Percentiles rank a stretch among this genome's conserved stretches.
Evolutionary conservation across 805 yeast species (phyloP).

Genomic region (Candida stauntonica): DNA sequence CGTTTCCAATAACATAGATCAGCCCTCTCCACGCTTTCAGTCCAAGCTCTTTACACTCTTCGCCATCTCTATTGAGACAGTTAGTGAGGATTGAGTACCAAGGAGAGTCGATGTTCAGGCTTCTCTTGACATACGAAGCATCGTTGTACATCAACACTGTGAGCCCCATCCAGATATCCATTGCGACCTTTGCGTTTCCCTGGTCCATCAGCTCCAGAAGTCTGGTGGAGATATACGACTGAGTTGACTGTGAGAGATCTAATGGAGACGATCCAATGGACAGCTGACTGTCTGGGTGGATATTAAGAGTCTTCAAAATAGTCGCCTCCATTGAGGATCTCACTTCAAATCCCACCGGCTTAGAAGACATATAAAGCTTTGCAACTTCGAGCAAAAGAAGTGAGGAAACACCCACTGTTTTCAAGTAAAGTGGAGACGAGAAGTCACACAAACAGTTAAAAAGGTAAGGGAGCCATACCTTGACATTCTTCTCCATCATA

Average conservation of each 20-base stretch:
- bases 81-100: constrained; percentile 8
- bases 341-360: constrained; percentile 19
- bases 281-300: constrained; percentile 5
- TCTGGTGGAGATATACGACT: constrained; percentile 8
- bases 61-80: constrained; percentile 1
- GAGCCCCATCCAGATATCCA: constrained; percentile 24
- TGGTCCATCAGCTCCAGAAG: constrained; percentile 3
- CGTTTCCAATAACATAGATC: constrained; percentile 8
- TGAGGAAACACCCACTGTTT: constrained; percentile 10
- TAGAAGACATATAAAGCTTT: constrained; percentile 18
- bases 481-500: constrained; percentile 27
- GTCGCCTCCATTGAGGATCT: constrained; percentile 3
- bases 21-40: constrained; percentile 18
- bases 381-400: constrained; percentile 16
- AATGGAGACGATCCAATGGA: constrained; percentile 14
- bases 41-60: constrained; percentile 7
- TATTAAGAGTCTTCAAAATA: constrained; percentile 11
- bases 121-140: constrained; percentile 2
- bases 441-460: constrained; percentile 22
- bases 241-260: constrained; percentile 8
- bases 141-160: constrained; percentile 17
- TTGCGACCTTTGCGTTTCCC: constrained; percentile 6
- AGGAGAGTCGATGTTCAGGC: not conserved
- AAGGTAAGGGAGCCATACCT: constrained; percentile 20
- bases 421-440: constrained; percentile 8